These are phyloP conservation scores for Yamadazyma siamensis DNA, from an alignment of 1,139 yeast genomes.

Conservation along the genomic window DNA sequence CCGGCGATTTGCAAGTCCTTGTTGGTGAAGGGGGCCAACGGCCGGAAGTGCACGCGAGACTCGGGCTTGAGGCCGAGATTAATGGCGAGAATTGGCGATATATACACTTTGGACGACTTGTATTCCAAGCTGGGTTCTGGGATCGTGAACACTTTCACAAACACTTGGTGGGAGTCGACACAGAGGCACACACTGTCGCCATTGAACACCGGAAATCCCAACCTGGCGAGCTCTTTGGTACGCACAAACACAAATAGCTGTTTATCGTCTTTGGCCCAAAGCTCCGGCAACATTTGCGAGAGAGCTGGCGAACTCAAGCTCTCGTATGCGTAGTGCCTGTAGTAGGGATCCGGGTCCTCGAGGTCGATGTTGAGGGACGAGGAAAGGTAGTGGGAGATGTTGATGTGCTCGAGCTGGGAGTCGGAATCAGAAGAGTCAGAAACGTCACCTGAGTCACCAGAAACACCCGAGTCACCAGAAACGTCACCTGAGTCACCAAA, in stretches of 20 bases:
- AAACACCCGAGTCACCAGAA: not conserved
- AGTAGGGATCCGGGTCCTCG: conserved; percentile 1
- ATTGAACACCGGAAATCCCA: conserved; percentile 58
- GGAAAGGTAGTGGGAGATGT: conserved; percentile 35
- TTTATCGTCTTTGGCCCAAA: conserved; percentile 37
- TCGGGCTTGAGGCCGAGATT: conserved; percentile 41
- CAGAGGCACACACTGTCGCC: conserved; percentile 57
- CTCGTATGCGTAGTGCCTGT: not conserved
- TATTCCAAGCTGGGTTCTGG: conserved; percentile 58
- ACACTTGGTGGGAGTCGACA: conserved; percentile 20
- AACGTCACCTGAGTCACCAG: conserved; percentile 16
- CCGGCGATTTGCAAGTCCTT: conserved; percentile 18
- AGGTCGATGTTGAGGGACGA: conserved; percentile 25
- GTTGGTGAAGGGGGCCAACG: conserved; percentile 9
- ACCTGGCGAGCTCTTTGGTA: conserved; percentile 47
- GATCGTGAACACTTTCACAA: conserved; percentile 54
- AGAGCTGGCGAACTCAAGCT: conserved; percentile 2
- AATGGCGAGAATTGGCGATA: conserved; percentile 64
- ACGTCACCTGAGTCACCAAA: too few species aligned
- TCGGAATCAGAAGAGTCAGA: too few species aligned
- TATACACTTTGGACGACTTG: conserved; percentile 36
- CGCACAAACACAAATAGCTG: conserved; percentile 53
- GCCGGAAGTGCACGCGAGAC: conserved; percentile 28
- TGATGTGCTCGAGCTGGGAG: too few species aligned
- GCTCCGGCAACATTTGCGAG: conserved; percentile 21